phyloP scores from a whole-genome alignment of 345 rosid species.

The Gossypium bickii region DNA sequence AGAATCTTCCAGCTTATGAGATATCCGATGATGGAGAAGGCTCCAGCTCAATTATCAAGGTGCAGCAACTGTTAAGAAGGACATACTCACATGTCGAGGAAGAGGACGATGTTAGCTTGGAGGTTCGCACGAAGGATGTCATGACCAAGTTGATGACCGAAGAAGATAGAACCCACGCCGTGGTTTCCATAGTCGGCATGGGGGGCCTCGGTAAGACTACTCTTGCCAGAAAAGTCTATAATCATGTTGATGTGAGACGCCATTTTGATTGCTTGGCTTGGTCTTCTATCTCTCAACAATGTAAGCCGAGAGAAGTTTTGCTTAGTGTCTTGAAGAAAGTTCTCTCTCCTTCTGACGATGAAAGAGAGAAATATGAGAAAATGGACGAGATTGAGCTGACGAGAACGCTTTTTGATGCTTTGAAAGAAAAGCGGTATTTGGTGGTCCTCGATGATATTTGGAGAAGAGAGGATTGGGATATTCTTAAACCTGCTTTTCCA shows the following conservation, averaged over 20 bases:
- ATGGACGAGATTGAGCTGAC: not conserved
- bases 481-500: slow-evolving; percentile 10
- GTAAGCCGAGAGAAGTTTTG: slow-evolving; percentile 24
- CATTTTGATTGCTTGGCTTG: not conserved
- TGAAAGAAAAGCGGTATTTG: not conserved
- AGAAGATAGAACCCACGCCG: slow-evolving; percentile 7
- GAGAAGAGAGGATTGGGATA: not conserved
- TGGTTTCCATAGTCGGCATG: slow-evolving; percentile 32
- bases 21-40: not conserved
- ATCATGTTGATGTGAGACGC: not conserved
- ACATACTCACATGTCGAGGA: not conserved
- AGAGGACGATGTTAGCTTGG: not conserved
- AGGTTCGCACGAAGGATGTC: not conserved
- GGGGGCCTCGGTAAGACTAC: slow-evolving; percentile 32
- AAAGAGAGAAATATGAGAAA: not conserved
- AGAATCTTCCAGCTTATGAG: not conserved
- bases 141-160: not conserved
- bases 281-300: slow-evolving; percentile 21
- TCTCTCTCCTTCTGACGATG: not conserved
- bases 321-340: slow-evolving; percentile 22
- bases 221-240: not conserved
- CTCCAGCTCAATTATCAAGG: not conserved
- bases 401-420: not conserved
- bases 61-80: not conserved
- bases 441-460: slow-evolving; percentile 20